A percentile compares a stretch with the other conserved stretches of the same genome.
Evolutionary conservation across 1,284 basidiomycete species (phyloP).

Genomic region (Leccinum angustisporum): DNA sequence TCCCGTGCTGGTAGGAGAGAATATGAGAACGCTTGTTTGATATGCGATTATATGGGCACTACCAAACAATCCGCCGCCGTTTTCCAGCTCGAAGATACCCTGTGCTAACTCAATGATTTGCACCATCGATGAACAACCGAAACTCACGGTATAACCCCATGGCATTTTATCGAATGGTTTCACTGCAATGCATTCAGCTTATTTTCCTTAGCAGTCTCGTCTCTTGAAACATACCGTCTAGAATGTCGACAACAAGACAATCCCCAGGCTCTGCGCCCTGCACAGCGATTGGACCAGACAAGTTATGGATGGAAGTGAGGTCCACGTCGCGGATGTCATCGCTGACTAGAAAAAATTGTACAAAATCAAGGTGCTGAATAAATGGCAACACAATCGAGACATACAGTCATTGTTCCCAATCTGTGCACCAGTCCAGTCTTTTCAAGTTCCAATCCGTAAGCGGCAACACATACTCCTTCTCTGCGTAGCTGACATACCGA

Average conservation of each 20-base stretch:
- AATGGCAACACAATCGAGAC: slow-evolving; percentile 22
- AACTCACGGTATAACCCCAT: slow-evolving; percentile 72
- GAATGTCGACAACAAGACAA: slow-evolving; percentile 75
- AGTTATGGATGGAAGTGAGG: slow-evolving; percentile 66
- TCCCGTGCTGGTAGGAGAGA: slow-evolving; percentile 48
- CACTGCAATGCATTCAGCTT: slow-evolving; percentile 39
- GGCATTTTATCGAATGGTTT: slow-evolving; percentile 74
- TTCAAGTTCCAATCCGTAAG: not conserved
- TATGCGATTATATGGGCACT: slow-evolving; percentile 6
- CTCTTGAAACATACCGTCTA: slow-evolving; percentile 50
- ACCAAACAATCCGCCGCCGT: slow-evolving; percentile 78
- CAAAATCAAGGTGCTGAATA: not conserved
- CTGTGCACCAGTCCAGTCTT: slow-evolving; percentile 76
- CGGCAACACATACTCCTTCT: not conserved
- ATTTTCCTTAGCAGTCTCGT: not conserved
- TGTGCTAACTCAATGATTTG: slow-evolving; percentile 22
- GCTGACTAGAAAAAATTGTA: slow-evolving; percentile 41
- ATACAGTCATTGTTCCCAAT: slow-evolving; percentile 73
- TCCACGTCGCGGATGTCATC: slow-evolving; percentile 72
- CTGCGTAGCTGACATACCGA: slow-evolving; percentile 45
- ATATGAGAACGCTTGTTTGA: not conserved
- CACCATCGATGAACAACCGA: not conserved
- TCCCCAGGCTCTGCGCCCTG: slow-evolving; percentile 79
- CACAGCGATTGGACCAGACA: slow-evolving; percentile 73
- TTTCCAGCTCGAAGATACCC: slow-evolving; percentile 74